Conservation (phyloP, 2,329 filamentous ascomycete genomes). For the Elsinoe batatas region DNA sequence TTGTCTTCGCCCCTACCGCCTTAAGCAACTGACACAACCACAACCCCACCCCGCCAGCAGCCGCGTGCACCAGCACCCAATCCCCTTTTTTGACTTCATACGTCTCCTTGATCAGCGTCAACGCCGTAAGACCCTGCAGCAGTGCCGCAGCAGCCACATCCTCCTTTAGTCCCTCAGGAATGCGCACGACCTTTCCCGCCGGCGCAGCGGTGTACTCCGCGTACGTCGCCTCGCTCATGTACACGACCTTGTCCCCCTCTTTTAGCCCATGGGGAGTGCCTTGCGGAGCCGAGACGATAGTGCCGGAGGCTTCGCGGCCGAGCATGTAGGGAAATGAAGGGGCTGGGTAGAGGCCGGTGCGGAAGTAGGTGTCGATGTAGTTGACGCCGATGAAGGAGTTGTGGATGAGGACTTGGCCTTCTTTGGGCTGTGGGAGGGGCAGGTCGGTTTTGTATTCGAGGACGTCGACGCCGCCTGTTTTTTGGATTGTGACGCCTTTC, state of each 20-base stretch:
- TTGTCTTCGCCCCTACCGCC: constrained; percentile 62
- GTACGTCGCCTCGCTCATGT: constrained; percentile 48
- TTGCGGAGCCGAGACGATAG: constrained; percentile 50
- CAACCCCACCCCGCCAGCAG: constrained; percentile 70
- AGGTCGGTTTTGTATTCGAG: constrained; percentile 61
- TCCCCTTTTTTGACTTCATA: constrained; percentile 58
- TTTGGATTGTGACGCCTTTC: constrained; percentile 63
- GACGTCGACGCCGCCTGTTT: constrained; percentile 62
- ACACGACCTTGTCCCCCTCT: constrained; percentile 62
- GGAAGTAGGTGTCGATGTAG: constrained; percentile 89
- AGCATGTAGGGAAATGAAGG: constrained; percentile 62
- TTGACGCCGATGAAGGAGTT: constrained; percentile 76
- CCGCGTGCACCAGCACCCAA: constrained; percentile 76
- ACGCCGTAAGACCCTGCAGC: constrained; percentile 75
- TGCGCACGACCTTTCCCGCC: constrained; percentile 45
- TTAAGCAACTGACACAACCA: constrained; percentile 67
- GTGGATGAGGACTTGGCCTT: constrained; percentile 68
- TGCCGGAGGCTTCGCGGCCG: constrained; percentile 70
- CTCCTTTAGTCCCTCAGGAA: constrained; percentile 53
- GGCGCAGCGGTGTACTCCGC: constrained; percentile 50
- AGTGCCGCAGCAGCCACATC: constrained; percentile 58
- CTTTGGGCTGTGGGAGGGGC: constrained; percentile 56
- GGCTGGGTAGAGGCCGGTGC: constrained; percentile 66
- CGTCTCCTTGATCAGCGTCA: constrained; percentile 68
- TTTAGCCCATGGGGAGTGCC: constrained; percentile 47